A percentile compares a stretch with the other conserved stretches of the same genome.
These are phyloP conservation scores for Hypoxylon sp. DNA, from an alignment of 2,329 filamentous ascomycete species.

Conservation along the genomic window DNA sequence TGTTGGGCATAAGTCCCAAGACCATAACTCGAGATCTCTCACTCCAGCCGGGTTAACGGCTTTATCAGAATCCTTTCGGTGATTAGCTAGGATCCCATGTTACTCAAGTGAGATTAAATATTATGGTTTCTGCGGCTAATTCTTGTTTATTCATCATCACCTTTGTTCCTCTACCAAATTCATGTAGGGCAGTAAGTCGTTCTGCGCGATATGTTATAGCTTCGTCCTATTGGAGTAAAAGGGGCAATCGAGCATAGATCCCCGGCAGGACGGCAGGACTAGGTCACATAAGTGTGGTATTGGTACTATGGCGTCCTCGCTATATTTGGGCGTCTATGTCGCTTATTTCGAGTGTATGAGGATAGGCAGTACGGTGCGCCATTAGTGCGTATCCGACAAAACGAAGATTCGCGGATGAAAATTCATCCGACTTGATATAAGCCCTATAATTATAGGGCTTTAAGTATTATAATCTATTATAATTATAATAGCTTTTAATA, in stretches of 20 bases:
- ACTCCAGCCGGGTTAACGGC: not conserved
- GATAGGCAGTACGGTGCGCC: not conserved
- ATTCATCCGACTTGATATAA: too few relatives aligned
- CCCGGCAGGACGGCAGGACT: not conserved
- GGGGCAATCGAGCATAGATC: not conserved
- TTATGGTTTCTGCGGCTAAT: not conserved
- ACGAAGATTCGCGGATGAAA: too few relatives aligned
- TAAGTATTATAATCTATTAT: too few relatives aligned
- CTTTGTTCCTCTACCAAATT: not conserved
- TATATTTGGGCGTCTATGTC: slow-evolving; percentile 5
- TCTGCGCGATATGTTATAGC: not conserved
- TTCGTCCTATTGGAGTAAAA: slow-evolving; percentile 1
- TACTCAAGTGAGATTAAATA: not conserved
- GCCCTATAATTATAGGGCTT: too few relatives aligned
- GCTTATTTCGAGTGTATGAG: not conserved
- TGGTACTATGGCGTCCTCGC: not conserved
- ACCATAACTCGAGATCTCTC: not conserved
- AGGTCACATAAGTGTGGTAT: not conserved
- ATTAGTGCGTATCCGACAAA: too few relatives aligned
- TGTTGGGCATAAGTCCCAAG: too few relatives aligned
- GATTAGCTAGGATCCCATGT: not conserved
- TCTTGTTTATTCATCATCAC: slow-evolving; percentile 7
- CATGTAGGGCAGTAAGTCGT: not conserved
- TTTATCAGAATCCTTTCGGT: slow-evolving; percentile 6
- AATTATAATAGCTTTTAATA: too few relatives aligned